These are phyloP conservation scores for Cantharellus cinnabarinus DNA, from an alignment of 768 basidiomycete genomes.

Conservation along the genomic window DNA sequence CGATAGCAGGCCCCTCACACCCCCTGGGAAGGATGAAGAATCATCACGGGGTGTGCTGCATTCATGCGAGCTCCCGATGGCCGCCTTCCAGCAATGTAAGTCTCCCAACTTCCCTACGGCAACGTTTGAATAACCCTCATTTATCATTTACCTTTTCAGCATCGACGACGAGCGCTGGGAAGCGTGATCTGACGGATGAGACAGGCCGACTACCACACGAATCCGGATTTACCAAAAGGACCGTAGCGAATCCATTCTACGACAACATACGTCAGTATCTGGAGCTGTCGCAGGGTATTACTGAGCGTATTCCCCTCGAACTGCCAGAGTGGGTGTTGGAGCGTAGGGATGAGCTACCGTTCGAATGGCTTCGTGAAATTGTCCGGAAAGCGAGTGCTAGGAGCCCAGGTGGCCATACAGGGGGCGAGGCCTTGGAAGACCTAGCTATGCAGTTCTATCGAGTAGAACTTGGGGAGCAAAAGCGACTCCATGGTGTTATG, in stretches of 20 bases:
- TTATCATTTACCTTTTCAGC: slow-evolving; percentile 4
- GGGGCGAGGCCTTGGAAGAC: slow-evolving; percentile 52
- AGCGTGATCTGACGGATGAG: not conserved
- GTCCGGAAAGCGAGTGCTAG: slow-evolving; percentile 21
- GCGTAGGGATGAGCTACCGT: slow-evolving; percentile 57
- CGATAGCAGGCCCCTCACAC: not conserved
- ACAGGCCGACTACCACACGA: not conserved
- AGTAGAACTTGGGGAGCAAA: slow-evolving; percentile 81
- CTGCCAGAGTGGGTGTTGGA: slow-evolving; percentile 25
- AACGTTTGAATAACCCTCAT: not conserved
- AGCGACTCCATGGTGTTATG: slow-evolving; percentile 76
- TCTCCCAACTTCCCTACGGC: not conserved
- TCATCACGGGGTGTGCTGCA: not conserved
- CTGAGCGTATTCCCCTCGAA: slow-evolving; percentile 62
- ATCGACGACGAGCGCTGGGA: slow-evolving; percentile 3
- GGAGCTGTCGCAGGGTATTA: slow-evolving; percentile 47
- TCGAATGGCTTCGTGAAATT: slow-evolving; percentile 57
- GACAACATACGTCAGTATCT: slow-evolving; percentile 80
- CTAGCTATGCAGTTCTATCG: slow-evolving; percentile 87
- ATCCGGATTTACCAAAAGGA: slow-evolving; percentile 11
- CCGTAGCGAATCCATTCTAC: slow-evolving; percentile 75
- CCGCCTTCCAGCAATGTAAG: not conserved
- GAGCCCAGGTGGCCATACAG: slow-evolving; percentile 13
- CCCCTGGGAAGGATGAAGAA: not conserved
- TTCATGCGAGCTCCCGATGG: not conserved